Evolutionary conservation across 2,329 filamentous ascomycete species (phyloP).

Genomic region (Graphiopsis chlorocephala): DNA sequence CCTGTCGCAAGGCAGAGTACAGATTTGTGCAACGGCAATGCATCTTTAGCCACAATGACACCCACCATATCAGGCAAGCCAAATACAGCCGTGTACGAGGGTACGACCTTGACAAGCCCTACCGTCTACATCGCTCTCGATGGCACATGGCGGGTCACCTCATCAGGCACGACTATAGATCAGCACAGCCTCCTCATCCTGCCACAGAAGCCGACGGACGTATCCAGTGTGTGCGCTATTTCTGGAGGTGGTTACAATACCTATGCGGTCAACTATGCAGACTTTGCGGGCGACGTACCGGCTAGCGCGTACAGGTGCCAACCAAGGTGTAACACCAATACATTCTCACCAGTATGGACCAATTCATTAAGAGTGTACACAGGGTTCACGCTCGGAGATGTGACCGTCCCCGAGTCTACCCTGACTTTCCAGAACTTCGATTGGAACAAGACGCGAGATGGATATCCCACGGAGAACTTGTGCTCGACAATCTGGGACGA

Average conservation of each 20-base stretch:
- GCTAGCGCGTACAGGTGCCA: constrained; percentile 26
- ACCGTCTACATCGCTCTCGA: constrained; percentile 25
- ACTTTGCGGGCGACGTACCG: constrained; percentile 22
- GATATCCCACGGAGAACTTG: constrained; percentile 19
- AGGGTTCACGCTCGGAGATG: neutral
- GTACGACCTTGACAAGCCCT: constrained; percentile 24
- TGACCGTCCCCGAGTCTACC: neutral
- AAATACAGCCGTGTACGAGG: constrained; percentile 20
- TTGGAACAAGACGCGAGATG: neutral
- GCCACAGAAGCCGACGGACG: constrained; percentile 17
- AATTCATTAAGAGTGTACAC: neutral
- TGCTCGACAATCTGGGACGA: constrained; percentile 29
- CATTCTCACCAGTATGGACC: neutral
- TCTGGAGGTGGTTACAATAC: constrained; percentile 18
- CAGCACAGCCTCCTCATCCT: constrained; percentile 19
- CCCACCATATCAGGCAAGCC: constrained; percentile 21
- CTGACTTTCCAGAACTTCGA: neutral
- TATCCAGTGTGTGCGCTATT: constrained; percentile 23
- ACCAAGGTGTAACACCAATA: constrained; percentile 20
- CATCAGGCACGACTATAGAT: constrained; percentile 10
- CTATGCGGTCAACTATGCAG: constrained; percentile 22
- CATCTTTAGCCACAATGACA: constrained; percentile 18
- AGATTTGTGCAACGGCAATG: constrained; percentile 17
- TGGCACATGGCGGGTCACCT: constrained; percentile 21
- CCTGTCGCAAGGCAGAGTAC: constrained; percentile 17